phyloP scores from a whole-genome alignment of 148 eudicot species.

The Simmondsia chinensis region DNA sequence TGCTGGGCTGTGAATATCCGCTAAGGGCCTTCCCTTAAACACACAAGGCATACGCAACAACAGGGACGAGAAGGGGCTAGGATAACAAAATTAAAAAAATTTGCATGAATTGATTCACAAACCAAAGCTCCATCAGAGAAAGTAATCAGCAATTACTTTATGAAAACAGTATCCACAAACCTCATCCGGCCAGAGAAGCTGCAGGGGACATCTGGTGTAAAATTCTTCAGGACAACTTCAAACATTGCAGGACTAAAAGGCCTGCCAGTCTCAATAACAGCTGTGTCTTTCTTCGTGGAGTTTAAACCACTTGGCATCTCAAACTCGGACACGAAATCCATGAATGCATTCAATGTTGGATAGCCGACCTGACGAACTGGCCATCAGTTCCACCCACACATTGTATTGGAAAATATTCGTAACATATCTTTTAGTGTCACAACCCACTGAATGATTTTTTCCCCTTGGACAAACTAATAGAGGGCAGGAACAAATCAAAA shows the following conservation, averaged over 20 bases:
- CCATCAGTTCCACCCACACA: too few species aligned
- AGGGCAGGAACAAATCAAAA: too few species aligned
- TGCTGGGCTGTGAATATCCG: too few species aligned
- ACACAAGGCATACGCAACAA: too few species aligned
- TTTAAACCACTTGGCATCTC: conserved; percentile 42
- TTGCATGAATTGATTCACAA: too few species aligned
- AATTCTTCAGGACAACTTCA: conserved; percentile 66
- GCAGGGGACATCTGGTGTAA: conserved; percentile 77
- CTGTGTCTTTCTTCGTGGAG: conserved; percentile 43
- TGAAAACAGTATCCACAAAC: conserved; percentile 19
- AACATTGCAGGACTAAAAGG: conserved; percentile 79
- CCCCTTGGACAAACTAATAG: too few species aligned
- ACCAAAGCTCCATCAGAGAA: too few species aligned
- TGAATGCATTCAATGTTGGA: conserved; percentile 77
- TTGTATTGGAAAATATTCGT: neutral
- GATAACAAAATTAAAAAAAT: too few species aligned
- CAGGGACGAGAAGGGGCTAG: too few species aligned
- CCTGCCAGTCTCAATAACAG: conserved; percentile 54
- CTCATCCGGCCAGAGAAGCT: conserved; percentile 77
- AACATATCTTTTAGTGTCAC: neutral
- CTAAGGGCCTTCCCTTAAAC: too few species aligned
- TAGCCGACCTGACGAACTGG: conserved; percentile 43
- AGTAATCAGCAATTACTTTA: neutral
- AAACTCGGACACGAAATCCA: conserved; percentile 55
- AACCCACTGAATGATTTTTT: neutral